Conservation (phyloP, 257 asterid species). For the Nicotiana tabacum region DNA sequence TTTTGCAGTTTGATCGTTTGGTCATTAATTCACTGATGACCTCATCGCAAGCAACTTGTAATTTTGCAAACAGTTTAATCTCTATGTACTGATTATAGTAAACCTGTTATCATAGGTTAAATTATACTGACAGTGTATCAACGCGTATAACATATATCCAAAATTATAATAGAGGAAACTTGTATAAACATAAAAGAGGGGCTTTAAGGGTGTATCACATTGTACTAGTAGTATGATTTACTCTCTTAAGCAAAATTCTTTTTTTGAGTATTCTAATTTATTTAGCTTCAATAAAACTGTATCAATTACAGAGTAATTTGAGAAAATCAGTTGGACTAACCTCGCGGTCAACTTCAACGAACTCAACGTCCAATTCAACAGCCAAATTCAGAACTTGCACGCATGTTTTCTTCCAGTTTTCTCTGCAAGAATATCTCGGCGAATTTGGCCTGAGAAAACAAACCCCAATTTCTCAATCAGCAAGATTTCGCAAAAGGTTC, state of each 20-base stretch:
- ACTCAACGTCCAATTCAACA: slow-evolving; percentile 44
- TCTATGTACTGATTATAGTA: too few relatives aligned
- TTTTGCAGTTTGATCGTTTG: slow-evolving; percentile 33
- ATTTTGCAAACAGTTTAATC: not conserved
- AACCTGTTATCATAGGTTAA: too few relatives aligned
- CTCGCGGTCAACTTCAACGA: slow-evolving; percentile 45
- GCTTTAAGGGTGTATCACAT: too few relatives aligned
- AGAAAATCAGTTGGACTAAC: slow-evolving; percentile 14
- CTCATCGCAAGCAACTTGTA: slow-evolving; percentile 37
- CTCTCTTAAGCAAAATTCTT: not conserved
- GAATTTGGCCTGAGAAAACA: slow-evolving; percentile 25
- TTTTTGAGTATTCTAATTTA: not conserved
- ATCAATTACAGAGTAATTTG: not conserved
- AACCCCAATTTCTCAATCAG: not conserved
- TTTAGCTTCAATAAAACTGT: not conserved
- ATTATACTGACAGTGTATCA: too few relatives aligned
- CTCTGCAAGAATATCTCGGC: slow-evolving; percentile 7
- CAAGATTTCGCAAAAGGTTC: not conserved
- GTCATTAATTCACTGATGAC: slow-evolving; percentile 35
- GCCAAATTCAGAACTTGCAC: slow-evolving; percentile 46
- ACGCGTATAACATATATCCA: too few relatives aligned
- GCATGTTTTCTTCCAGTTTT: slow-evolving; percentile 19
- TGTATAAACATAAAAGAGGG: not conserved
- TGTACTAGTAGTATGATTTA: too few relatives aligned
- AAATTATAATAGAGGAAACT: not conserved